Percentiles rank a stretch among this genome's conserved stretches.
These are phyloP conservation scores for Peronospora belbahrii DNA, from an alignment of 352 stramenopile species.

Conservation along the genomic window DNA sequence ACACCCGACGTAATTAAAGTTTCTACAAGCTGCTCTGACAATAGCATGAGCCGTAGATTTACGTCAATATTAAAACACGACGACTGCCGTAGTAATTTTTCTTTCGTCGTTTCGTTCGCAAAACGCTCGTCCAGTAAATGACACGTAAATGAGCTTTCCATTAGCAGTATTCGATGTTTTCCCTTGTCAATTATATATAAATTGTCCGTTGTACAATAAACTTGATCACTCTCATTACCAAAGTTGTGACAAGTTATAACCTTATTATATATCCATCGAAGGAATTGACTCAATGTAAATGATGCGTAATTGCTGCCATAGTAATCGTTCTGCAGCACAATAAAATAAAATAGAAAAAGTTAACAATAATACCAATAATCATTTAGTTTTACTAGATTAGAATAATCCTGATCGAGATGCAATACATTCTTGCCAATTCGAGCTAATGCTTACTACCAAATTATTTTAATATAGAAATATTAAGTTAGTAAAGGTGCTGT, in stretches of 20 bases:
- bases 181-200: background rate
- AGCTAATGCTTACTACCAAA: slow-evolving; percentile 37
- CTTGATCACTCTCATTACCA: slow-evolving; percentile 14
- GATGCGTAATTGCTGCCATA: slow-evolving; percentile 78
- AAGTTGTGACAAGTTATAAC: slow-evolving; percentile 26
- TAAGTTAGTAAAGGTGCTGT: background rate
- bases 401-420: slow-evolving; percentile 74
- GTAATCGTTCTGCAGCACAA: slow-evolving; percentile 68
- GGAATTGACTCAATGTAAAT: slow-evolving; percentile 52
- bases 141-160: slow-evolving; percentile 45
- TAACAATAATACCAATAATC: background rate
- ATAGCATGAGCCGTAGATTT: slow-evolving; percentile 75
- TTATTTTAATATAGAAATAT: background rate
- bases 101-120: slow-evolving; percentile 25
- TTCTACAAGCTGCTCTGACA: slow-evolving; percentile 71
- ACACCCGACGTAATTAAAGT: slow-evolving; percentile 80
- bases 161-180: slow-evolving; percentile 23
- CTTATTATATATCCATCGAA: slow-evolving; percentile 50
- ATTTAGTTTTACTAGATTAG: too few relatives aligned
- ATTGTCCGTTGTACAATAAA: background rate
- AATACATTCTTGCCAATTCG: slow-evolving; percentile 68
- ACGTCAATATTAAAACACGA: slow-evolving; percentile 67
- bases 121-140: slow-evolving; percentile 36
- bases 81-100: slow-evolving; percentile 38
- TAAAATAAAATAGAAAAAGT: background rate